Percentiles rank a stretch among this genome's conserved stretches.
phyloP scores from a whole-genome alignment of 1,284 basidiomycete genomes.

The Cryptococcus sp. region DNA sequence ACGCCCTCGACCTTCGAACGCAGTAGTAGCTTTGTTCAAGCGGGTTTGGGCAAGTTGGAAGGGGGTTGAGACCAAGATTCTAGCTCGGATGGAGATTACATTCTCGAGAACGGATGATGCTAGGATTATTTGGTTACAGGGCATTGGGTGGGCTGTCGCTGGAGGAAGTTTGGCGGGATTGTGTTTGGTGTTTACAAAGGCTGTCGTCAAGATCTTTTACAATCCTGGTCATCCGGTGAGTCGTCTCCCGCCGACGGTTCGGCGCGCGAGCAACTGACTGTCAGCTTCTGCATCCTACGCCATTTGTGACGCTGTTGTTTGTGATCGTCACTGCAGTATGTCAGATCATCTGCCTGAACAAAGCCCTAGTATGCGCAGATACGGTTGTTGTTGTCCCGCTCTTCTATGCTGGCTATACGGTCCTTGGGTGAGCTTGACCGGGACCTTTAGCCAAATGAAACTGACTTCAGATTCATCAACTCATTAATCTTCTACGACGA shows the following conservation, averaged over 20 bases:
- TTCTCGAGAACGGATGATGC: slow-evolving; percentile 73
- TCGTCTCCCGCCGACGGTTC: not conserved
- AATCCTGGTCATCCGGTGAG: slow-evolving; percentile 42
- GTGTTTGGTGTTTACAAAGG: slow-evolving; percentile 86
- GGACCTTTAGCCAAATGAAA: not conserved
- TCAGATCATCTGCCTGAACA: slow-evolving; percentile 87
- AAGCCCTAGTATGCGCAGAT: slow-evolving; percentile 61
- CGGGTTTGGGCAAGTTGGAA: slow-evolving; percentile 46
- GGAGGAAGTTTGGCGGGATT: slow-evolving; percentile 84
- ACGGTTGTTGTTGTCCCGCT: slow-evolving; percentile 69
- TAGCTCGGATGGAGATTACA: slow-evolving; percentile 66
- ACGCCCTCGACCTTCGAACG: slow-evolving; percentile 13
- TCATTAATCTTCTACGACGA: slow-evolving; percentile 74
- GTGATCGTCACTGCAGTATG: slow-evolving; percentile 72
- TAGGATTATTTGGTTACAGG: slow-evolving; percentile 78
- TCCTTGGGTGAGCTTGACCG: slow-evolving; percentile 53
- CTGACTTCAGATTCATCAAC: slow-evolving; percentile 56
- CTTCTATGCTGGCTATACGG: slow-evolving; percentile 65
- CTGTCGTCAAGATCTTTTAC: slow-evolving; percentile 49
- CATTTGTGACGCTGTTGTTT: slow-evolving; percentile 77
- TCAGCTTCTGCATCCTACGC: slow-evolving; percentile 67
- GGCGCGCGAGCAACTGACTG: not conserved
- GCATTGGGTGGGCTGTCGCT: slow-evolving; percentile 85
- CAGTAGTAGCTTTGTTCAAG: slow-evolving; percentile 15
- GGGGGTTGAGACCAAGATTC: slow-evolving; percentile 55